Conservation (phyloP, 768 basidiomycete species). For the Naganishia vaughanmartiniae region DNA sequence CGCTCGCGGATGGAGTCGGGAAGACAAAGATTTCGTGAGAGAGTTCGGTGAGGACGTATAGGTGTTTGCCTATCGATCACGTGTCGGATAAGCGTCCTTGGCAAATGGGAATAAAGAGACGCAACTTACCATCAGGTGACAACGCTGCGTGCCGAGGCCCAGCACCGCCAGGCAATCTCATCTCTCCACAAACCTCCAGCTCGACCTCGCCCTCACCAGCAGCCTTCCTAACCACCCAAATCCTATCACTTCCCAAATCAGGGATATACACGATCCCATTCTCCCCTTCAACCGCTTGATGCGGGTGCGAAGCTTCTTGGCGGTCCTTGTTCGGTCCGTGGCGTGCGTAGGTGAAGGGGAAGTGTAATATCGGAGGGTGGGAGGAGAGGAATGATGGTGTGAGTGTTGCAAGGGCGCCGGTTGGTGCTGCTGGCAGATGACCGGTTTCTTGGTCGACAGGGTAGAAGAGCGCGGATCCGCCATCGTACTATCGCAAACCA, state of each 20-base stretch:
- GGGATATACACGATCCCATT: conserved; percentile 63
- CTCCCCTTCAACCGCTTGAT: conserved; percentile 63
- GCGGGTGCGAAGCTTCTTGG: conserved; percentile 73
- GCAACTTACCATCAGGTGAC: conserved; percentile 36
- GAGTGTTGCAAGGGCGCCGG: conserved; percentile 55
- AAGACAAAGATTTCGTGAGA: conserved; percentile 40
- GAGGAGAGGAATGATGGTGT: conserved; percentile 39
- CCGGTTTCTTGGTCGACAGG: conserved; percentile 57
- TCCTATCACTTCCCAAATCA: conserved; percentile 71
- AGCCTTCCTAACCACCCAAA: conserved; percentile 60
- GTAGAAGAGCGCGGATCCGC: conserved; percentile 62
- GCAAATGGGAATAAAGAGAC: background rate
- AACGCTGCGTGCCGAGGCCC: conserved; percentile 43
- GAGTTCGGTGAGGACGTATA: conserved; percentile 49
- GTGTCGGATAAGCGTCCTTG: too few relatives aligned
- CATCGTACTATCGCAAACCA: conserved; percentile 61
- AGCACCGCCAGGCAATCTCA: conserved; percentile 54
- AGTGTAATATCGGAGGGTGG: conserved; percentile 26
- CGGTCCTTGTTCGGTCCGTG: conserved; percentile 65
- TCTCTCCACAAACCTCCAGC: conserved; percentile 59
- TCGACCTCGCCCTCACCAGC: conserved; percentile 53
- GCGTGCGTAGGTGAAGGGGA: conserved; percentile 36
- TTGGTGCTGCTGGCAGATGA: conserved; percentile 33
- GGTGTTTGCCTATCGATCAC: conserved; percentile 39
- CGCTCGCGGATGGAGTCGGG: conserved; percentile 32